Percentiles rank a stretch among this genome's conserved stretches.
Conservation (phyloP, 768 basidiomycete species). For the Tubosaeta sp. region DNA sequence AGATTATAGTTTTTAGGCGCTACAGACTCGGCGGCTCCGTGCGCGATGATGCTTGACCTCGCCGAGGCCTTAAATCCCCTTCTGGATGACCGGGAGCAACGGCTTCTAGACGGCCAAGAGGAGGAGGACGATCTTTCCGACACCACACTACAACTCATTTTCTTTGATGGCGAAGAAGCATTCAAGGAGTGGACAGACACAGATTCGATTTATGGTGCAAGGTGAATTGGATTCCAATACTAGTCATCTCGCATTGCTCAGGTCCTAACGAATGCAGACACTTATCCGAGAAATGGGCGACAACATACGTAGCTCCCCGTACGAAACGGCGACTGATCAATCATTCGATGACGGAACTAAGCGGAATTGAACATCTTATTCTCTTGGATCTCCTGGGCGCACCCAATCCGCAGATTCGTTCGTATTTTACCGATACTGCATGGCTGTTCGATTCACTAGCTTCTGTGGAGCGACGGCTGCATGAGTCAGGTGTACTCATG, state of each 20-base stretch:
- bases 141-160: constrained; percentile 86
- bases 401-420: constrained; percentile 65
- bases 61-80: constrained; percentile 79
- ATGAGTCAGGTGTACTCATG: constrained; percentile 56
- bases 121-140: constrained; percentile 76
- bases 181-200: constrained; percentile 83
- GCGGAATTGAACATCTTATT: constrained; percentile 84
- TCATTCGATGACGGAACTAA: constrained; percentile 57
- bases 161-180: constrained; percentile 98
- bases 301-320: constrained; percentile 59
- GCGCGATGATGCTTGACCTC: constrained; percentile 89
- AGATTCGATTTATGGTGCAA: constrained; percentile 94
- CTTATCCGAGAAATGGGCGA: constrained; percentile 81
- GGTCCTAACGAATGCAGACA: constrained; percentile 48
- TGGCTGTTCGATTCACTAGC: constrained; percentile 87
- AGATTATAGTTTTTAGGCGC: constrained; percentile 83
- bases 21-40: constrained; percentile 94
- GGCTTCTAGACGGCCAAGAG: constrained; percentile 50
- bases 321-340: constrained; percentile 55
- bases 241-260: not conserved
- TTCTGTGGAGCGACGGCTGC: constrained; percentile 68
- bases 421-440: constrained; percentile 82
- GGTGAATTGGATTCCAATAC: constrained; percentile 40
- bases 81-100: constrained; percentile 54
- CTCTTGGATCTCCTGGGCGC: constrained; percentile 91